A percentile compares a stretch with the other conserved stretches of the same genome.
phyloP scores from a whole-genome alignment of 305 asterid species.

The Plantago rigida region DNA sequence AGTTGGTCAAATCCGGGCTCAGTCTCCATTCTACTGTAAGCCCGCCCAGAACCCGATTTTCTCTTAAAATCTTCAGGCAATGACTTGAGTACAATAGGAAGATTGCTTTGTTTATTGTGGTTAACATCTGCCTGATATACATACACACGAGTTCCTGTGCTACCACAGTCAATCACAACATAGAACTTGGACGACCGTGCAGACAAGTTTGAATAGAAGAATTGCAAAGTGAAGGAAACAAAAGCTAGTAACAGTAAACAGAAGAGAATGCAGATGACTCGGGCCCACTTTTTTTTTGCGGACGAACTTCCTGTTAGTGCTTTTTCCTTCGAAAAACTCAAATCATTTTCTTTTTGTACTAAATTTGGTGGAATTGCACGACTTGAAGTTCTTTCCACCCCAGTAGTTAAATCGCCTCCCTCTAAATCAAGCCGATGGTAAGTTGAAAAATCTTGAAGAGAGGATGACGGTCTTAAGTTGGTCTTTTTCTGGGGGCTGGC shows the following conservation, averaged over 20 bases:
- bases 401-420: conserved; percentile 32
- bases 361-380: conserved; percentile 30
- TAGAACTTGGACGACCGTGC: conserved; percentile 38
- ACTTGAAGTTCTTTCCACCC: conserved; percentile 26
- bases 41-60: conserved; percentile 45
- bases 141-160: conserved; percentile 69
- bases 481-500: conserved; percentile 33
- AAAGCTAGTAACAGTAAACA: conserved; percentile 36
- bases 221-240: conserved; percentile 33
- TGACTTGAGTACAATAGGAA: conserved; percentile 45
- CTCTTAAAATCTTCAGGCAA: conserved; percentile 51
- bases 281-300: conserved; percentile 38
- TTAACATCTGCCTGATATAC: conserved; percentile 46
- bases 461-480: conserved; percentile 42
- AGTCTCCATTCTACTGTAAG: conserved; percentile 65
- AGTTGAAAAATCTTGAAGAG: conserved; percentile 57
- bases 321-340: conserved; percentile 57
- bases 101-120: conserved; percentile 33
- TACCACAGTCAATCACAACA: conserved; percentile 62
- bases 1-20: conserved; percentile 69
- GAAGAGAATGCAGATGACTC: conserved; percentile 36
- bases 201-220: conserved; percentile 43
- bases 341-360: conserved; percentile 34
- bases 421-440: conserved; percentile 44
- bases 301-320: conserved; percentile 28